Conservation (phyloP, 2,329 filamentous ascomycete genomes). For the Colletotrichum tamarilloi region DNA sequence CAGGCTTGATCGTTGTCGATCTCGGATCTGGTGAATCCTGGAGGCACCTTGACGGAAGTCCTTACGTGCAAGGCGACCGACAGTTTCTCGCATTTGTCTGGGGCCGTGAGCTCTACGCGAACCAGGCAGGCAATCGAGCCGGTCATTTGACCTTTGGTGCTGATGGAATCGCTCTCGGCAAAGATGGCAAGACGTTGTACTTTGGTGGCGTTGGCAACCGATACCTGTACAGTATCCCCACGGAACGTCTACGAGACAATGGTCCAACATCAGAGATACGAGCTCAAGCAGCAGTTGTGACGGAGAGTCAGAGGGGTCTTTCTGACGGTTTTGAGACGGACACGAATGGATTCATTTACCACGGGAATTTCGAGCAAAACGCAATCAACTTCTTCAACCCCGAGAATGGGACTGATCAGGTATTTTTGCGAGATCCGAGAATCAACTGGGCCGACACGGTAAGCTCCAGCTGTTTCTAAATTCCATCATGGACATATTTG, state of each 20-base stretch:
- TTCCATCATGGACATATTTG: neutral
- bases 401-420: constrained; percentile 2
- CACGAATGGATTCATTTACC: constrained; percentile 15
- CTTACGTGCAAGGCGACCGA: constrained; percentile 8
- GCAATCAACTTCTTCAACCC: constrained; percentile 13
- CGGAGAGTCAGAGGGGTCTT: constrained; percentile 2
- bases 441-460: constrained; percentile 17
- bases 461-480: neutral
- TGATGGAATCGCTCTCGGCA: neutral
- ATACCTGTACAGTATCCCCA: constrained; percentile 12
- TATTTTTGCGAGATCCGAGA: constrained; percentile 2
- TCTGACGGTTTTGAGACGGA: constrained; percentile 15
- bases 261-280: neutral
- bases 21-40: constrained; percentile 8
- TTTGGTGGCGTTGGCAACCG: constrained; percentile 16
- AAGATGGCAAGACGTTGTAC: neutral
- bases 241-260: constrained; percentile 2
- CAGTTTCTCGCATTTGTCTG: constrained; percentile 14
- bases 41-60: constrained; percentile 11
- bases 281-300: constrained; percentile 1
- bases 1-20: constrained; percentile 1
- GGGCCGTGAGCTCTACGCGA: constrained; percentile 1
- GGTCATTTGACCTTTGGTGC: neutral
- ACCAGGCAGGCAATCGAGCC: constrained; percentile 1
- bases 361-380: constrained; percentile 5